Evolutionary conservation across 2,329 filamentous ascomycete genomes (phyloP), one percentile per base, ranked within the genome.

Genomic region (Ramularia collo-cygni): DNA sequence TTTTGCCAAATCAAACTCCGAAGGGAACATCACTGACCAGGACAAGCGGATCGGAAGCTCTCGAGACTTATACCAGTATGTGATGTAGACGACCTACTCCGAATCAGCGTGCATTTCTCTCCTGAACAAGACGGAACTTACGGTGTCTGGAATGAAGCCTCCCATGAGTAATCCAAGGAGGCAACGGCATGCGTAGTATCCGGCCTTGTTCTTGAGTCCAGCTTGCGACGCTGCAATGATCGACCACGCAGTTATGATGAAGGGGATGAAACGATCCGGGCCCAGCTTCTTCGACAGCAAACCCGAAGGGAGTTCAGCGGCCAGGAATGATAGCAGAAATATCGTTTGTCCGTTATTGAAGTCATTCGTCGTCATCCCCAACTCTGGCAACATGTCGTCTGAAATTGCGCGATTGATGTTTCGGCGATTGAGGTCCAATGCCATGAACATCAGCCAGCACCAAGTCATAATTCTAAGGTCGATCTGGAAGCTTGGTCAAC

Each of bases 61-160:
- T 41, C 39, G 57, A 40, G 52, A 63, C 52, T 56, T 51, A 34
- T 51, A 51, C 48, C 46, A 51, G 40, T 51, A 51, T 9, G 46
- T 51, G 30, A 51, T 49, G 36, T 51, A 51, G 3, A 51, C 40
- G 18, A 33, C 30, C 30, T 33, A 3, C 12, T 6, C 18, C 19
- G 30, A 24, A 10, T 24, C 21, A 24, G 21, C 21, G 10, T 24
- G 10, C 6, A 24, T 24, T 24, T 64, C 48, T 62, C 68, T 41
- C 67, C 67, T 47, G 77, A 79, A 3, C 85, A 66, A 59, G 80
- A 85, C 0, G 83, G 64, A 67, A 1, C 67, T 48, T 4, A 83
- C 72, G n/a, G 77, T 76, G 40, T 79, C 76, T 3, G 48, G 48
- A 13, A 51, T 51, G 42, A 59, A 60, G 1, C 58, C 57, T 18